These are phyloP conservation scores for Lentithecium fluviatile DNA, from an alignment of 495 filamentous ascomycete genomes.

Conservation along the genomic window DNA sequence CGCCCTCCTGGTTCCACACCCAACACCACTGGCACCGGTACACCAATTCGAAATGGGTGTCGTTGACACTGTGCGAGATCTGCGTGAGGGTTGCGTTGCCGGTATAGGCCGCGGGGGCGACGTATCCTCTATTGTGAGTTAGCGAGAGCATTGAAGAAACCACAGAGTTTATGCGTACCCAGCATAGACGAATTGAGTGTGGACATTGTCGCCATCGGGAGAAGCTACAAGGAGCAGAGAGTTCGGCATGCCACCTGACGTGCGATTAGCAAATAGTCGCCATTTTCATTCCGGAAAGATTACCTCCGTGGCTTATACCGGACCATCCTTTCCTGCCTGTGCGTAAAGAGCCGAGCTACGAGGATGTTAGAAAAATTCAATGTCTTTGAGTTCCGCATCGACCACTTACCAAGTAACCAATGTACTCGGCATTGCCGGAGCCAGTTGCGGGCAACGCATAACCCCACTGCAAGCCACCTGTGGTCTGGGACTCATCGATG, in stretches of 20 bases:
- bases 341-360: conserved; percentile 14
- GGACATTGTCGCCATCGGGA: conserved; percentile 50
- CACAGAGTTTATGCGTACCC: conserved; percentile 22
- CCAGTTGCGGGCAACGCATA: conserved; percentile 52
- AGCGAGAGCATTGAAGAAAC: not conserved
- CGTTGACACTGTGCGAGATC: conserved; percentile 56
- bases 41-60: conserved; percentile 55
- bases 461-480: conserved; percentile 54
- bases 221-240: conserved; percentile 59
- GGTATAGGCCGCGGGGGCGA: conserved; percentile 56
- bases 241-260: conserved; percentile 52
- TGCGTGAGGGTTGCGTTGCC: conserved; percentile 58
- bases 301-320: conserved; percentile 55
- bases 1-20: conserved; percentile 55
- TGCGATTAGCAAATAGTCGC: too few species aligned
- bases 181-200: conserved; percentile 58
- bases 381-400: conserved; percentile 24
- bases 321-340: conserved; percentile 52
- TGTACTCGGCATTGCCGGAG: conserved; percentile 57
- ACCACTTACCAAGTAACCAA: conserved; percentile 49
- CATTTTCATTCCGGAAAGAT: too few species aligned
- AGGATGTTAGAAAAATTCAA: not conserved
- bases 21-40: conserved; percentile 65
- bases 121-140: conserved; percentile 48
- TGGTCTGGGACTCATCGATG: conserved; percentile 15